These are phyloP conservation scores for Lactarius sanguifluus DNA, from an alignment of 768 basidiomycete genomes.

Conservation along the genomic window DNA sequence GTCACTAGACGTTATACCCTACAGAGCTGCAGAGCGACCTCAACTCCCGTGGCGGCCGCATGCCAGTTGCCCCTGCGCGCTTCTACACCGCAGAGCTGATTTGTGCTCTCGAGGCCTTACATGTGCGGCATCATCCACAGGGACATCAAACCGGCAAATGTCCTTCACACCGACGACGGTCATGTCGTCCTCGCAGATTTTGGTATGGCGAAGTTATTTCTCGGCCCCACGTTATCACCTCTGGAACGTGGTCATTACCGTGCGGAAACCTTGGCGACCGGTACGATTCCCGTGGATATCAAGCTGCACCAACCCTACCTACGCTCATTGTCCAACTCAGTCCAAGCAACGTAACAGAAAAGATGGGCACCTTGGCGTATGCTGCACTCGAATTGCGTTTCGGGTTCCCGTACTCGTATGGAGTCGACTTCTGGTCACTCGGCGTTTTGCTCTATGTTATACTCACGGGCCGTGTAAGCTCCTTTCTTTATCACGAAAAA, in stretches of 20 bases:
- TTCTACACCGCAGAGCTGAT: slow-evolving; percentile 27
- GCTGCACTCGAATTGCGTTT: slow-evolving; percentile 28
- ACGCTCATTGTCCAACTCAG: not conserved
- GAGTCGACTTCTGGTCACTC: slow-evolving; percentile 30
- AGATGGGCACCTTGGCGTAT: slow-evolving; percentile 26
- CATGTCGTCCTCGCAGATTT: slow-evolving; percentile 29
- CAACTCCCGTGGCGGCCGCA: slow-evolving; percentile 20
- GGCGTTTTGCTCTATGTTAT: slow-evolving; percentile 29
- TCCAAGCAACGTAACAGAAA: slow-evolving; percentile 25
- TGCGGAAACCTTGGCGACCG: not conserved
- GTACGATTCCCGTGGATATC: not conserved
- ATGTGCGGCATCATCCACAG: slow-evolving; percentile 47
- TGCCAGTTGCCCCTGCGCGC: slow-evolving; percentile 21
- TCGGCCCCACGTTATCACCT: not conserved
- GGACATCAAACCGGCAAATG: slow-evolving; percentile 49
- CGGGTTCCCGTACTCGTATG: slow-evolving; percentile 28
- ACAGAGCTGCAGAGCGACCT: slow-evolving; percentile 27
- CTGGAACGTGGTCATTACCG: slow-evolving; percentile 7
- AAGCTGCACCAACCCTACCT: slow-evolving; percentile 24
- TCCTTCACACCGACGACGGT: slow-evolving; percentile 25
- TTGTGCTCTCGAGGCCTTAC: slow-evolving; percentile 36
- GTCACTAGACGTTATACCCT: slow-evolving; percentile 17
- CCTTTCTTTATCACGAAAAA: not conserved
- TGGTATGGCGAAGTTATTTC: slow-evolving; percentile 29
- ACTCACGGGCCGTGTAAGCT: slow-evolving; percentile 29